Conservation (phyloP, 2,329 filamentous ascomycete genomes). For the Epichloe sylvatica region DNA sequence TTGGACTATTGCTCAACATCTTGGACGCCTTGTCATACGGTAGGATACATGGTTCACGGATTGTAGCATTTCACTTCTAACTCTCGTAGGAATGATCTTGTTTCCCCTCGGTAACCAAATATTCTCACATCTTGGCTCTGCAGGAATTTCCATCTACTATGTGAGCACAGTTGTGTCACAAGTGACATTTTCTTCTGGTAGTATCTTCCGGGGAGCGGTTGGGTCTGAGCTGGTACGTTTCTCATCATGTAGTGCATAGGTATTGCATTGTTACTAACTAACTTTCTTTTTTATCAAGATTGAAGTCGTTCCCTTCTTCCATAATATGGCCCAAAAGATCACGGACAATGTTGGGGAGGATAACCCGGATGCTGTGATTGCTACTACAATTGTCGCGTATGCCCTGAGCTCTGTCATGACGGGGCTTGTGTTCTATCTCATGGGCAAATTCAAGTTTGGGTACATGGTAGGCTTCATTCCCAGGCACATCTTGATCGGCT, state of each 20-base stretch:
- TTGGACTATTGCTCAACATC: constrained; percentile 82
- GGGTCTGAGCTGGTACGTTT: constrained; percentile 73
- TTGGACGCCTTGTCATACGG: constrained; percentile 91
- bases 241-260: neutral
- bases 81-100: constrained; percentile 61
- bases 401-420: constrained; percentile 83
- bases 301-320: constrained; percentile 96
- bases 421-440: constrained; percentile 78
- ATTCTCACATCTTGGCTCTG: constrained; percentile 74
- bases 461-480: constrained; percentile 96
- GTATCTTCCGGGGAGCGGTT: constrained; percentile 78
- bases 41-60: constrained; percentile 18
- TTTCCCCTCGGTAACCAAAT: constrained; percentile 82
- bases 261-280: neutral
- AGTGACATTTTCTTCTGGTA: constrained; percentile 73
- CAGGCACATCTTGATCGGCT: constrained; percentile 88
- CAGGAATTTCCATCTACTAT: constrained; percentile 97
- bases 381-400: constrained; percentile 87
- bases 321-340: constrained; percentile 92
- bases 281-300: constrained; percentile 40
- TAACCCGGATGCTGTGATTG: constrained; percentile 72
- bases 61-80: constrained; percentile 8
- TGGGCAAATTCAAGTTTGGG: constrained; percentile 76
- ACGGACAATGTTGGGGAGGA: constrained; percentile 63
- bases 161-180: constrained; percentile 94